Percentiles rank a stretch among this genome's conserved stretches.
phyloP scores from a whole-genome alignment of 257 asterid genomes.

The Ilex asprella region DNA sequence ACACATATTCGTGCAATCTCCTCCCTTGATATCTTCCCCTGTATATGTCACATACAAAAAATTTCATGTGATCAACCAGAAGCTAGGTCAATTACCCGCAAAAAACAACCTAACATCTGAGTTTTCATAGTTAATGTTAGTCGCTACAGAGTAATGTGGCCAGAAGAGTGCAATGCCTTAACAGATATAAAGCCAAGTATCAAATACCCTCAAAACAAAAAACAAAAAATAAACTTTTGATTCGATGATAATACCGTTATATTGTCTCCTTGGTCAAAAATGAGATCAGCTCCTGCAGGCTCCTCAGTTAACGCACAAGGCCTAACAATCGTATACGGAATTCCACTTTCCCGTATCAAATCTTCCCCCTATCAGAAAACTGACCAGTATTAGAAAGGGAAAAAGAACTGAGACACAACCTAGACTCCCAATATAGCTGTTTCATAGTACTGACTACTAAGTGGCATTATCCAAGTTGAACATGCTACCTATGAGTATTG shows the following conservation, averaged over 20 bases:
- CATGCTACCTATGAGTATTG: too few species aligned
- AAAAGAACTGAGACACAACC: too few species aligned
- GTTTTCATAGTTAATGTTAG: not conserved
- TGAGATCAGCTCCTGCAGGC: conserved; percentile 97
- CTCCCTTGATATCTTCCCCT: conserved; percentile 92
- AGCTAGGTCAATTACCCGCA: not conserved
- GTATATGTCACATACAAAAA: conserved; percentile 10
- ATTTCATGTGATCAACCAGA: not conserved
- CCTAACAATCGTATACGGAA: conserved; percentile 81
- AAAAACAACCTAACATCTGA: not conserved
- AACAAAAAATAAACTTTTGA: not conserved
- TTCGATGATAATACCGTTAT: conserved; percentile 52
- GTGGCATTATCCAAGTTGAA: too few species aligned
- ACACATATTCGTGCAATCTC: conserved; percentile 85
- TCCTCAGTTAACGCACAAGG: conserved; percentile 99
- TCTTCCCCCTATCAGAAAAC: conserved; percentile 65
- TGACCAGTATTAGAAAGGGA: conserved; percentile 1
- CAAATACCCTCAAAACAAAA: not conserved
- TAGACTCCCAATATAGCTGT: too few species aligned
- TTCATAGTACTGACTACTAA: too few species aligned
- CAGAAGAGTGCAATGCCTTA: not conserved
- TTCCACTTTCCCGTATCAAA: conserved; percentile 79
- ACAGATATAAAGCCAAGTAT: conserved; percentile 5
- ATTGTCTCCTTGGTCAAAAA: conserved; percentile 92
- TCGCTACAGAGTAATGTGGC: not conserved